phyloP scores from a whole-genome alignment of 192 early-diverging fungal genomes.

The Backusella australiensis region DNA sequence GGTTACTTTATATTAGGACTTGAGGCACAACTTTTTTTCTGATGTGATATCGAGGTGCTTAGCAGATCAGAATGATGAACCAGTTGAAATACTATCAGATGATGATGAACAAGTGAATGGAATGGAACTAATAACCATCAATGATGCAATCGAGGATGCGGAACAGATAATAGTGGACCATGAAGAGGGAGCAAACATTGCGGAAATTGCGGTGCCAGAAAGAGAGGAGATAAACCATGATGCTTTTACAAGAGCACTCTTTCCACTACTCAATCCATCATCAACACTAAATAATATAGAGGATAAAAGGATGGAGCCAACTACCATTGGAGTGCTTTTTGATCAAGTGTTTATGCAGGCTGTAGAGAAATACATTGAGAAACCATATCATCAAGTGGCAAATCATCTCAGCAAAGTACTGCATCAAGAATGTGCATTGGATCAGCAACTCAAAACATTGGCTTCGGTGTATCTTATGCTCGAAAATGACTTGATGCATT shows the following conservation, averaged over 20 bases:
- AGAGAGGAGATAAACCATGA: background rate
- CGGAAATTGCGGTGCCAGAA: background rate
- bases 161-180: background rate
- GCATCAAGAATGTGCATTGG: constrained; percentile 21
- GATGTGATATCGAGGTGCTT: background rate
- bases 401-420: constrained; percentile 21
- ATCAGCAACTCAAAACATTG: constrained; percentile 27
- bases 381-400: constrained; percentile 28
- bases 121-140: background rate
- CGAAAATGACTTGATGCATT: constrained; percentile 39
- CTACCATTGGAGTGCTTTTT: background rate
- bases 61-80: background rate
- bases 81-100: background rate
- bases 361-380: constrained; percentile 30
- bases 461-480: constrained; percentile 39
- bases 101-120: background rate
- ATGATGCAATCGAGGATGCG: background rate
- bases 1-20: background rate
- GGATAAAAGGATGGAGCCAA: background rate
- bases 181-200: background rate
- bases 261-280: background rate
- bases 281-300: background rate
- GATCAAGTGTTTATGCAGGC: background rate
- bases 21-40: background rate
- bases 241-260: background rate